Evolutionary conservation across 2,329 filamentous ascomycete species (phyloP).

Genomic region (Sclerotinia spermophila): DNA sequence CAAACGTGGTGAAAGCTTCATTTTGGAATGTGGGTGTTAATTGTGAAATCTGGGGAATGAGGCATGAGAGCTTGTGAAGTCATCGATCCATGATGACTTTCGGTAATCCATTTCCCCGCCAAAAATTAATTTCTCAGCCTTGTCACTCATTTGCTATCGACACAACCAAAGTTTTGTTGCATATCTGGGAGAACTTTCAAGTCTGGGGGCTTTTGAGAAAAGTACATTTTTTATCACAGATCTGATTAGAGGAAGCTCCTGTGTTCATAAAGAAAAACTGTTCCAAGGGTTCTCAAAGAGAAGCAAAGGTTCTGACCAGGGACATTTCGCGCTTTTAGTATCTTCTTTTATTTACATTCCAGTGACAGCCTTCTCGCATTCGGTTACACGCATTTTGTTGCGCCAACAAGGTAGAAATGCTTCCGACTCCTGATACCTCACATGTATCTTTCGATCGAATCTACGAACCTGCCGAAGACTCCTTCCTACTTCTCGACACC

Average conservation of each 20-base stretch:
- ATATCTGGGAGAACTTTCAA: not conserved
- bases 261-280: not conserved
- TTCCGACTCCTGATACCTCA: conserved; percentile 88
- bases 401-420: conserved; percentile 52
- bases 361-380: conserved; percentile 1
- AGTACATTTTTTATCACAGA: not conserved
- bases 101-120: conserved; percentile 10
- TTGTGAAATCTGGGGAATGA: conserved; percentile 7
- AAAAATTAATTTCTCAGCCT: conserved; percentile 19
- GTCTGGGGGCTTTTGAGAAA: not conserved
- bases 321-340: not conserved
- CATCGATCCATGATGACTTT: conserved; percentile 9
- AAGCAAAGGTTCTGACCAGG: not conserved
- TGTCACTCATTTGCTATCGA: not conserved
- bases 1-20: conserved; percentile 29
- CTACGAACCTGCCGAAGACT: conserved; percentile 96
- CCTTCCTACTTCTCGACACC: conserved; percentile 88
- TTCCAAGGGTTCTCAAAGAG: not conserved
- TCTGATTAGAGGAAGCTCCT: not conserved
- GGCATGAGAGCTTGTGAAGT: conserved; percentile 4
- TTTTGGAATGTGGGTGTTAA: conserved; percentile 17
- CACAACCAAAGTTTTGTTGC: not conserved
- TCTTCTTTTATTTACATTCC: not conserved
- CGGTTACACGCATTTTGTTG: not conserved
- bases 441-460: conserved; percentile 86